These are phyloP conservation scores for Scheffersomyces segobiensis DNA, from an alignment of 1,139 yeast genomes.

Conservation along the genomic window DNA sequence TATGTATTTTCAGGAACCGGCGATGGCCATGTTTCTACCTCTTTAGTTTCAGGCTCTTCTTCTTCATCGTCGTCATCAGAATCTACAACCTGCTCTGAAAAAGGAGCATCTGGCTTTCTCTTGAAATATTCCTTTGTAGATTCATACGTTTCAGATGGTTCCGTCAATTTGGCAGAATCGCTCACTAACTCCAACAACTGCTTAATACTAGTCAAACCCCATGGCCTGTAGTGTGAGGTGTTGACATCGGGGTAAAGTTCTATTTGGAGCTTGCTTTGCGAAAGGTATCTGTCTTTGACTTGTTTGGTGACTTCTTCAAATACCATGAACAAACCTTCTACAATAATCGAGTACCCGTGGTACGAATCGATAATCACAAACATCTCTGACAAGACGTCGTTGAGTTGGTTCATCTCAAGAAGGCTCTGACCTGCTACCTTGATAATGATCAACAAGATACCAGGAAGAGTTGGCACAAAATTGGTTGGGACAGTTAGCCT, in stretches of 20 bases:
- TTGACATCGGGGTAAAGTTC: constrained; percentile 17
- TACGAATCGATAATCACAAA: constrained; percentile 78
- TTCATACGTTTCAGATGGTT: constrained; percentile 32
- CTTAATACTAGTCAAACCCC: constrained; percentile 50
- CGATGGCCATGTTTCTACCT: constrained; percentile 54
- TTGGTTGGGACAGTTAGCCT: constrained; percentile 62
- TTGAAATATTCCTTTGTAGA: constrained; percentile 35
- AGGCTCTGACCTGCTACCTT: constrained; percentile 69
- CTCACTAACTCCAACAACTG: constrained; percentile 44
- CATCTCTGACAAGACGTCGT: constrained; percentile 71
- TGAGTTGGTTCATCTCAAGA: constrained; percentile 55
- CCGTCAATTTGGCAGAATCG: constrained; percentile 35
- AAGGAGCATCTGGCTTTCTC: constrained; percentile 34
- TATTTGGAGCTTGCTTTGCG: constrained; percentile 5
- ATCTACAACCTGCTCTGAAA: constrained; percentile 30
- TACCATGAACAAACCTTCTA: constrained; percentile 73
- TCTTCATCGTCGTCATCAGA: constrained; percentile 45
- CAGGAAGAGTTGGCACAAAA: constrained; percentile 73
- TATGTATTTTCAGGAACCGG: constrained; percentile 63
- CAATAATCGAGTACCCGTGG: constrained; percentile 74
- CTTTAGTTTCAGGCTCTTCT: constrained; percentile 19
- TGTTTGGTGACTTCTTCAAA: constrained; percentile 66
- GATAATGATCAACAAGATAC: constrained; percentile 65
- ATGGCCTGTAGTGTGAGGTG: constrained; percentile 42
- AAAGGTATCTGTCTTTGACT: constrained; percentile 41